phyloP scores from a whole-genome alignment of 345 rosid genomes.

The Brassica juncea region DNA sequence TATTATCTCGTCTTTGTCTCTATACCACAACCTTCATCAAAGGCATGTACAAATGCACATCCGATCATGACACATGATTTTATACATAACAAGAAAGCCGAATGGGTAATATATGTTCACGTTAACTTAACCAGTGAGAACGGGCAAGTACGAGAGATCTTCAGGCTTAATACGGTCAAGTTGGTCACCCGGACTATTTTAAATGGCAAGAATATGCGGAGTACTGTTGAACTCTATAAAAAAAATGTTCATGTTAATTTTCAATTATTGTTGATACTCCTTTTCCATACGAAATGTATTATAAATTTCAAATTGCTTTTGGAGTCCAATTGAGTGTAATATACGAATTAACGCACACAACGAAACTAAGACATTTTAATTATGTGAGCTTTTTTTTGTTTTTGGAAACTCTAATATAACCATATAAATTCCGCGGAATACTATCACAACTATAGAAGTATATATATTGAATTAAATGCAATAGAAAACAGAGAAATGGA shows the following conservation, averaged over 20 bases:
- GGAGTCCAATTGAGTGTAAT: slow-evolving; percentile 21
- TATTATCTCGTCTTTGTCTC: not conserved
- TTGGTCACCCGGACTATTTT: no score
- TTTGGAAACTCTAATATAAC: not conserved
- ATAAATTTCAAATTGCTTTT: slow-evolving; percentile 23
- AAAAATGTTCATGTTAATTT: no score
- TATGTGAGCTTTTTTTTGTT: not conserved
- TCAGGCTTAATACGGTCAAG: no score
- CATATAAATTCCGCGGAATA: not conserved
- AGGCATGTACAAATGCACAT: not conserved
- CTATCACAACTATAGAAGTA: not conserved
- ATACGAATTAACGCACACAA: not conserved
- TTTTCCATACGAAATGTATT: slow-evolving; percentile 27
- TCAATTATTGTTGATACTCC: not conserved
- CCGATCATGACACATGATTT: not conserved
- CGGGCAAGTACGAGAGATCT: no score
- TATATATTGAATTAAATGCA: slow-evolving; percentile 6
- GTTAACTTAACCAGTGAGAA: not conserved
- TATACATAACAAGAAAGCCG: no score
- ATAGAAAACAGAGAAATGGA: slow-evolving; percentile 21
- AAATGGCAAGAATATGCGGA: no score
- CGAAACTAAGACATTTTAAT: not conserved
- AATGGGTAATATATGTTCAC: not conserved
- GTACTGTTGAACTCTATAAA: no score
- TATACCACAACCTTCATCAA: not conserved